phyloP scores from a whole-genome alignment of 2,329 filamentous ascomycete genomes.

The Fusarium armeniacum region DNA sequence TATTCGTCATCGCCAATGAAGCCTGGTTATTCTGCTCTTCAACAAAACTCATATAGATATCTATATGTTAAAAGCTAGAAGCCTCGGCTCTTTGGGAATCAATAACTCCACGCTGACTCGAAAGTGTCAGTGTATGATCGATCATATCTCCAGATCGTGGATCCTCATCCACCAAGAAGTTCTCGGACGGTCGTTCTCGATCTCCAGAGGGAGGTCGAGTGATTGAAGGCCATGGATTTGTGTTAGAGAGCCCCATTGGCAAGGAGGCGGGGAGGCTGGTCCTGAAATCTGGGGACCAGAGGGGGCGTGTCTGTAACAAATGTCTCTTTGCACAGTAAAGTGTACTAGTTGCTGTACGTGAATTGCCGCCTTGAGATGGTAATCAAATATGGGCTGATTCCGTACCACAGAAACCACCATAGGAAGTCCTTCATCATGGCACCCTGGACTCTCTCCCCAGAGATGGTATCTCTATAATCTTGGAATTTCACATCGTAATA shows the following conservation, averaged over 20 bases:
- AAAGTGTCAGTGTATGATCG: slow-evolving; percentile 1
- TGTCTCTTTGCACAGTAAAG: neutral
- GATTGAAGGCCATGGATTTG: neutral
- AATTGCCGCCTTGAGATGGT: slow-evolving; percentile 24
- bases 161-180: slow-evolving; percentile 4
- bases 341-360: slow-evolving; percentile 9
- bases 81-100: neutral
- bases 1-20: neutral
- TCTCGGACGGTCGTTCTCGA: neutral
- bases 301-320: slow-evolving; percentile 39
- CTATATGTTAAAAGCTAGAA: neutral
- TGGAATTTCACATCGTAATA: neutral
- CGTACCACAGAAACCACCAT: neutral
- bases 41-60: neutral
- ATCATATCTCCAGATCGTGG: slow-evolving; percentile 18
- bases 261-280: slow-evolving; percentile 37
- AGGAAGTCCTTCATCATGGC: neutral
- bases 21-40: neutral
- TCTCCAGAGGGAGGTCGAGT: neutral
- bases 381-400: slow-evolving; percentile 22
- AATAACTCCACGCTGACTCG: neutral
- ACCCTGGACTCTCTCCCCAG: neutral
- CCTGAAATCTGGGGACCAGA: slow-evolving; percentile 50
- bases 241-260: slow-evolving; percentile 26
- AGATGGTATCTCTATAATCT: slow-evolving; percentile 1